Percentiles rank a stretch among this genome's conserved stretches.
phyloP scores from a whole-genome alignment of 208 protist species.

The Leishmania braziliensis region DNA sequence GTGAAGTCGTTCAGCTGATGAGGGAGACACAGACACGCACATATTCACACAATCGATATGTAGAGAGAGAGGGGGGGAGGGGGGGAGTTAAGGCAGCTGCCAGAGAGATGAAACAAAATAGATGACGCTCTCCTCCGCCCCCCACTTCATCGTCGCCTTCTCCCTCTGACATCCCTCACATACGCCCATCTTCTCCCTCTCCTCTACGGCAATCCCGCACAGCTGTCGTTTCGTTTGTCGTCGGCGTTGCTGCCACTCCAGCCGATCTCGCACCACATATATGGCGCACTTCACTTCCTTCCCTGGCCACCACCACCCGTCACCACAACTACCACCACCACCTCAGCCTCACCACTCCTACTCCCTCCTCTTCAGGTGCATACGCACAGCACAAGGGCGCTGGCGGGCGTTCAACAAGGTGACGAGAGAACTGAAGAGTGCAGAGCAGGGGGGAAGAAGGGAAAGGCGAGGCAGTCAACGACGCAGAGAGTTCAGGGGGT shows the following conservation, averaged over 20 bases:
- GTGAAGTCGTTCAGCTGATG: slow-evolving; percentile 6
- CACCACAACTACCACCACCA: not conserved
- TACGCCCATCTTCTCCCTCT: not conserved
- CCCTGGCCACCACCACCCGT: too few species aligned
- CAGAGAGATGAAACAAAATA: not conserved
- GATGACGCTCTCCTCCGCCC: not conserved
- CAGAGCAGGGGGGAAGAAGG: not conserved
- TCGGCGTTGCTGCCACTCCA: not conserved
- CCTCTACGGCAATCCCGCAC: not conserved
- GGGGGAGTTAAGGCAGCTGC: not conserved
- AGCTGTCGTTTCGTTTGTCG: too few species aligned
- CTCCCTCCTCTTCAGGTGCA: not conserved
- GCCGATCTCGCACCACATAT: not conserved
- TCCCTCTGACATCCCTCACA: not conserved
- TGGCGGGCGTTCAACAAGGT: too few species aligned
- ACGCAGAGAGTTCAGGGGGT: too few species aligned
- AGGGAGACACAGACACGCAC: not conserved
- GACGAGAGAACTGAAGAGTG: not conserved
- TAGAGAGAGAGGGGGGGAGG: not conserved
- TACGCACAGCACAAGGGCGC: not conserved
- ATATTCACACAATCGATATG: slow-evolving; percentile 1
- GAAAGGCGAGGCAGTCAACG: not conserved
- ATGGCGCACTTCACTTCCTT: too few species aligned
- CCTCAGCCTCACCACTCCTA: too few species aligned
- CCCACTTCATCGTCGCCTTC: not conserved